Percentiles rank a stretch among this genome's conserved stretches.
These are phyloP conservation scores for Porphyrellus cyaneotinctus DNA, from an alignment of 768 basidiomycete species.

Conservation along the genomic window DNA sequence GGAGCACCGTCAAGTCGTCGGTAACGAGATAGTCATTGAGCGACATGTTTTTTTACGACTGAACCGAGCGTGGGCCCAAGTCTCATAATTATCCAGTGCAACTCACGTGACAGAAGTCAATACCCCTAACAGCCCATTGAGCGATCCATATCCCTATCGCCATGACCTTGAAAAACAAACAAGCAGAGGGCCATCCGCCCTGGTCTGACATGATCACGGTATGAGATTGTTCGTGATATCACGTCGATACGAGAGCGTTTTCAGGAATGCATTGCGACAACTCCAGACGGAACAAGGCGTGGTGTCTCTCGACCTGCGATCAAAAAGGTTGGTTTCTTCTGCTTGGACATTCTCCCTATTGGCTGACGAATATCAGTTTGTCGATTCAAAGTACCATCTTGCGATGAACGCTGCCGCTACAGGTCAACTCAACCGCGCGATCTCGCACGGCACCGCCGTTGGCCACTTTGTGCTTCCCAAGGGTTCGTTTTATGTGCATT, in stretches of 20 bases:
- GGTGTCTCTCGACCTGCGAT: slow-evolving; percentile 76
- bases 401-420: slow-evolving; percentile 41
- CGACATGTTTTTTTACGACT: slow-evolving; percentile 26
- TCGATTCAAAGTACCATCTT: slow-evolving; percentile 53
- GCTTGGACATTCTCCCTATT: neutral
- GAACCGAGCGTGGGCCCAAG: too few species aligned
- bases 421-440: slow-evolving; percentile 50
- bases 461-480: slow-evolving; percentile 57
- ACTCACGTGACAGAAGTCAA: neutral
- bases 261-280: slow-evolving; percentile 68
- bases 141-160: slow-evolving; percentile 9
- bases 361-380: slow-evolving; percentile 35
- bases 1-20: slow-evolving; percentile 75
- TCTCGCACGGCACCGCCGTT: slow-evolving; percentile 47
- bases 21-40: slow-evolving; percentile 62
- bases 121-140: neutral
- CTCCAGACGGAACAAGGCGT: slow-evolving; percentile 59
- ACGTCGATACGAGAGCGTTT: neutral
- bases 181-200: slow-evolving; percentile 43
- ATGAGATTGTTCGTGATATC: slow-evolving; percentile 6
- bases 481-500: slow-evolving; percentile 24
- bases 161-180: neutral
- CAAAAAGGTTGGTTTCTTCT: slow-evolving; percentile 59
- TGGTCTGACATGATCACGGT: slow-evolving; percentile 44
- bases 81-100: neutral